These are phyloP conservation scores for Teratosphaeria zuluensis DNA, from an alignment of 2,329 filamentous ascomycete species.

Conservation along the genomic window DNA sequence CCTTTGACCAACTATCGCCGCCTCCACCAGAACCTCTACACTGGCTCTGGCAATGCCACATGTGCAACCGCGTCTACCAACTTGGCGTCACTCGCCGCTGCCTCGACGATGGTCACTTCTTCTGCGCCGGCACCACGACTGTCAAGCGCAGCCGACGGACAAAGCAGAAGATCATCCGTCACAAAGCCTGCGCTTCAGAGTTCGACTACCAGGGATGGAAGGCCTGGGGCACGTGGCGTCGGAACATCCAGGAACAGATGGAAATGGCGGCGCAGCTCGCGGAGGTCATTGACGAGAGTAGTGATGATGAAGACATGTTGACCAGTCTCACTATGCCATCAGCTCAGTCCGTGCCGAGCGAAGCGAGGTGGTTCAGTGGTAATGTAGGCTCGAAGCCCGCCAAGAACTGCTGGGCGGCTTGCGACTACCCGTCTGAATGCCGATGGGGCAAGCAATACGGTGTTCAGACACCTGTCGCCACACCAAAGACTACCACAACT, in stretches of 20 bases:
- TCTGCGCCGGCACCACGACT: slow-evolving; percentile 40
- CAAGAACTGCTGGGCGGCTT: slow-evolving; percentile 35
- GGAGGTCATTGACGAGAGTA: slow-evolving; percentile 6
- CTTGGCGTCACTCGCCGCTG: slow-evolving; percentile 43
- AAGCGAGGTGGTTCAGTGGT: slow-evolving; percentile 13
- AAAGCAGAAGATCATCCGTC: slow-evolving; percentile 21
- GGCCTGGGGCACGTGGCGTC: slow-evolving; percentile 35
- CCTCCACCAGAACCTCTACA: slow-evolving; percentile 23
- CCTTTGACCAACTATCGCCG: slow-evolving; percentile 9
- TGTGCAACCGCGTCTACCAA: slow-evolving; percentile 38
- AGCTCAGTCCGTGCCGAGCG: slow-evolving; percentile 3
- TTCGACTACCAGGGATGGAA: slow-evolving; percentile 48
- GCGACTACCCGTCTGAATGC: slow-evolving; percentile 40
- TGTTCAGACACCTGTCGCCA: slow-evolving; percentile 11
- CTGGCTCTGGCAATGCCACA: slow-evolving; percentile 47
- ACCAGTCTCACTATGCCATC: not conserved
- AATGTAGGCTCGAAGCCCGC: slow-evolving; percentile 6
- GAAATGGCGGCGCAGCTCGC: slow-evolving; percentile 13
- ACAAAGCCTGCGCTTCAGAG: slow-evolving; percentile 38
- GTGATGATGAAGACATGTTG: slow-evolving; percentile 3
- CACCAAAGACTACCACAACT: not conserved
- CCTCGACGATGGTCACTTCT: slow-evolving; percentile 44
- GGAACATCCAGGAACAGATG: slow-evolving; percentile 15
- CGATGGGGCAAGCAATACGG: slow-evolving; percentile 29
- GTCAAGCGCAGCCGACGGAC: slow-evolving; percentile 25